phyloP scores from a whole-genome alignment of 192 early-diverging fungal species.

The Lobosporangium transversale region DNA sequence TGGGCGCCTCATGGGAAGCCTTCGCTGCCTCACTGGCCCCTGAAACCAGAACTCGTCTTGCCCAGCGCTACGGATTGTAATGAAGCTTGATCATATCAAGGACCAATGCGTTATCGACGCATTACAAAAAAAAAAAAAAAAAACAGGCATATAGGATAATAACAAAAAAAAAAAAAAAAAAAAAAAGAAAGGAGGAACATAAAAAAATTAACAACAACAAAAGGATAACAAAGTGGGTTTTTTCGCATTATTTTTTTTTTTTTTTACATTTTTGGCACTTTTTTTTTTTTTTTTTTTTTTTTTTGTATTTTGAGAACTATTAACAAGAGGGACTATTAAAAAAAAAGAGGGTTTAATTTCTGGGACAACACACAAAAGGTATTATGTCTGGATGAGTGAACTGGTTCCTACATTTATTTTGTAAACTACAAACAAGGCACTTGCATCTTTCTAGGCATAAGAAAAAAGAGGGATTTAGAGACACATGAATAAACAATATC shows the following conservation, averaged over 20 bases:
- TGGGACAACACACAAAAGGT: conserved; percentile 29
- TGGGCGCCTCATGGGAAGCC: conserved; percentile 68
- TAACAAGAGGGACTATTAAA: conserved; percentile 18
- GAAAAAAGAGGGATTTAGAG: conserved; percentile 34
- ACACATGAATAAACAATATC: conserved; percentile 16
- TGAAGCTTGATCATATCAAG: not conserved
- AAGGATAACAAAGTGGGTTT: conserved; percentile 11
- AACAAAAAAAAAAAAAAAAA: conserved; percentile 25
- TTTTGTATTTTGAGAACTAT: too few species aligned
- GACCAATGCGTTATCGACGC: too few species aligned
- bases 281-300: conserved; percentile 3
- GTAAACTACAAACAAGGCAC: not conserved
- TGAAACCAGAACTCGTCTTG: conserved; percentile 57
- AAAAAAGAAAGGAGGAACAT: conserved; percentile 9
- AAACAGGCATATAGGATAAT: not conserved
- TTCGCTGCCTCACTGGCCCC: conserved; percentile 55
- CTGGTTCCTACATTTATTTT: conserved; percentile 6
- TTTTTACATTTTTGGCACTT: not conserved
- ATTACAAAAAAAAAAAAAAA: conserved; percentile 4
- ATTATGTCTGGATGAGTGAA: conserved; percentile 5
- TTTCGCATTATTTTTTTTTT: conserved; percentile 5
- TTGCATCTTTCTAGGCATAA: conserved; percentile 12
- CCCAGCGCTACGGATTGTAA: conserved; percentile 64
- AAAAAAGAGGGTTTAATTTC: conserved; percentile 5
- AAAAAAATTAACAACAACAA: conserved; percentile 21